Conservation (phyloP, 441 rosid genomes). For the Gossypium gossypioides region DNA sequence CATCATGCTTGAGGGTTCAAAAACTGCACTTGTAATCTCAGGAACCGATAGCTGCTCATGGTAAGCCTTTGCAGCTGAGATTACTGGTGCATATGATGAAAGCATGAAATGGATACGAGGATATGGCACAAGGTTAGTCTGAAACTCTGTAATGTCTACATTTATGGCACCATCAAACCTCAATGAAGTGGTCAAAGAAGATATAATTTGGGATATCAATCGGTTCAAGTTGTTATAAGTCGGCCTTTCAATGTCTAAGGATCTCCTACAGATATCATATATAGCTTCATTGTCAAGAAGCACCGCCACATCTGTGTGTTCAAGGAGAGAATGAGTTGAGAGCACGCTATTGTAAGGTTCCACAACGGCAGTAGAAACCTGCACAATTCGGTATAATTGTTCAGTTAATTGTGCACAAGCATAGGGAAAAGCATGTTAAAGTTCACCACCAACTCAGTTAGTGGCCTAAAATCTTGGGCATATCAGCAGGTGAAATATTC, state of each 20-base stretch:
- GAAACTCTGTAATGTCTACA: constrained; percentile 71
- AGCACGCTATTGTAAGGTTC: constrained; percentile 78
- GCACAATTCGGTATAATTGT: constrained; percentile 11
- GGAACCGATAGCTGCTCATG: constrained; percentile 74
- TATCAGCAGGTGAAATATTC: too few relatives aligned
- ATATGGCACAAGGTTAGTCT: constrained; percentile 80
- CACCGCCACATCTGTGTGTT: constrained; percentile 68
- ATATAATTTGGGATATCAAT: constrained; percentile 58
- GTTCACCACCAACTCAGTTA: too few relatives aligned
- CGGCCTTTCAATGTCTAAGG: constrained; percentile 71
- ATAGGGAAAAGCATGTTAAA: not conserved
- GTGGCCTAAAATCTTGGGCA: too few relatives aligned
- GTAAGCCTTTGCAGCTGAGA: constrained; percentile 70
- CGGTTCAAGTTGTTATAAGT: constrained; percentile 69
- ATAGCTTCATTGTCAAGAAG: constrained; percentile 79
- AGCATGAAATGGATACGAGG: constrained; percentile 87
- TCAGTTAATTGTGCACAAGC: not conserved
- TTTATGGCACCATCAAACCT: constrained; percentile 85
- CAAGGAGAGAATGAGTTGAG: constrained; percentile 74
- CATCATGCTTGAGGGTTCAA: constrained; percentile 78
- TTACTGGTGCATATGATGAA: constrained; percentile 75
- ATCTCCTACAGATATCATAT: constrained; percentile 69
- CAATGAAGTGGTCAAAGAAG: constrained; percentile 67
- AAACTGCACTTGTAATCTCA: constrained; percentile 66
- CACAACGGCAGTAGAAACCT: constrained; percentile 79